Conservation (phyloP, 1,284 basidiomycete species). For the Bjerkandera adusta region DNA sequence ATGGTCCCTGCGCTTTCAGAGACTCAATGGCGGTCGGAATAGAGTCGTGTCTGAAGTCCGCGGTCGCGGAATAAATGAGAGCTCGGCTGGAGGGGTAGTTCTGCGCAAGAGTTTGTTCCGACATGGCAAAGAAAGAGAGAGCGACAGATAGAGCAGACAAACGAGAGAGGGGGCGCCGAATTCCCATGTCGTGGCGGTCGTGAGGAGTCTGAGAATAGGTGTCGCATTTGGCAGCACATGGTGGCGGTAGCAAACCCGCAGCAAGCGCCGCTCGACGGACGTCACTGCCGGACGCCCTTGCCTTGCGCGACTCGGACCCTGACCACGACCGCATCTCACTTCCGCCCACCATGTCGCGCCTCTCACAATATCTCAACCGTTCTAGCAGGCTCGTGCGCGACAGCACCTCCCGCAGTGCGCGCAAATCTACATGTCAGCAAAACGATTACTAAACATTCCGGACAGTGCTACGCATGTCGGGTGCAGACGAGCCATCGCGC, state of each 20-base stretch:
- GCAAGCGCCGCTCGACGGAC: background rate
- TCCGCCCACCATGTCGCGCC: conserved; percentile 26
- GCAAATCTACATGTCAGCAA: conserved; percentile 3
- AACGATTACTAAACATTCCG: conserved; percentile 12
- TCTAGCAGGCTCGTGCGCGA: conserved; percentile 32
- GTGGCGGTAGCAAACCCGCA: no score
- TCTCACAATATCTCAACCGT: conserved; percentile 35
- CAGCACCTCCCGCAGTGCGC: conserved; percentile 31
- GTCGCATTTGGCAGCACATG: no score
- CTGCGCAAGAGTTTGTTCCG: background rate
- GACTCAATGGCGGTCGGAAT: conserved; percentile 70
- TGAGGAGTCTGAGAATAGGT: background rate
- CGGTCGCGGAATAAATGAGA: conserved; percentile 56
- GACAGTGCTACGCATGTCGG: conserved; percentile 71
- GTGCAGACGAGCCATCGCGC: conserved; percentile 56
- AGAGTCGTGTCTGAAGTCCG: conserved; percentile 67
- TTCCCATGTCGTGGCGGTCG: background rate
- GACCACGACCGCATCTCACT: background rate
- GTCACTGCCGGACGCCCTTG: background rate
- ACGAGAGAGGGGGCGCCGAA: background rate
- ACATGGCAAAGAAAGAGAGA: conserved; percentile 5
- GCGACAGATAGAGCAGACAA: background rate
- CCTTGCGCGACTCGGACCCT: background rate
- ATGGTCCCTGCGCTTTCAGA: conserved; percentile 42
- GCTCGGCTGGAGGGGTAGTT: conserved; percentile 20